A percentile compares a stretch with the other conserved stretches of the same genome.
These are phyloP conservation scores for Plasmodium knowlesi DNA, from an alignment of 169 alveolate species.

Conservation along the genomic window DNA sequence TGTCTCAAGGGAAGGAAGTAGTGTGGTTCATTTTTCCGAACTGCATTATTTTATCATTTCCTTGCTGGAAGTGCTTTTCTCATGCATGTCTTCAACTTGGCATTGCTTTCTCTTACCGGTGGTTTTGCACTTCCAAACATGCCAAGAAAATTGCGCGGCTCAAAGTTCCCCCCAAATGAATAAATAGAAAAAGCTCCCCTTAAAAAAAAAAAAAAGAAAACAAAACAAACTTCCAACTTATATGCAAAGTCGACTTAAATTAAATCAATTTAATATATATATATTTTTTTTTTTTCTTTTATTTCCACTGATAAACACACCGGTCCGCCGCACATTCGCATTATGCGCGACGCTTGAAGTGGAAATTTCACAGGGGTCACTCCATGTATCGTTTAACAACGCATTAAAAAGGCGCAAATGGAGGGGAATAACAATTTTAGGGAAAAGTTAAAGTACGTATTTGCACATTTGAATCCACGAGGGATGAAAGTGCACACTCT, in stretches of 20 bases:
- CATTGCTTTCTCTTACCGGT: neutral
- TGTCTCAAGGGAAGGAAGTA: neutral
- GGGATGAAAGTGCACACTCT: neutral
- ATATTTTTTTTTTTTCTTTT: too few species aligned
- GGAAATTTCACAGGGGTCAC: neutral
- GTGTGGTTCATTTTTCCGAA: neutral
- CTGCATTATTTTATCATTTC: neutral
- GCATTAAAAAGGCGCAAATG: neutral
- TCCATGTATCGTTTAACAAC: neutral
- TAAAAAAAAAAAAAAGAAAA: neutral
- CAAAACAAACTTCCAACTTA: too few species aligned
- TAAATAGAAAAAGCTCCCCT: neutral
- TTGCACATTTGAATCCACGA: neutral
- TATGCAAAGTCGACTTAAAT: neutral
- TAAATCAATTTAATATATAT: neutral
- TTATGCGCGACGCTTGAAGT: neutral
- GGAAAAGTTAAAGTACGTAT: neutral
- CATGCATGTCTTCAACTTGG: neutral
- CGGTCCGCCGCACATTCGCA: neutral
- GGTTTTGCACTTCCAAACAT: neutral
- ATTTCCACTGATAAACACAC: neutral
- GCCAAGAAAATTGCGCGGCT: neutral
- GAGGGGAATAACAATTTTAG: neutral
- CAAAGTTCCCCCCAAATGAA: neutral
- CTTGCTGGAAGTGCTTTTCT: neutral